Conservation (phyloP, 2,329 filamentous ascomycete genomes). For the Pseudogymnoascus sp. region DNA sequence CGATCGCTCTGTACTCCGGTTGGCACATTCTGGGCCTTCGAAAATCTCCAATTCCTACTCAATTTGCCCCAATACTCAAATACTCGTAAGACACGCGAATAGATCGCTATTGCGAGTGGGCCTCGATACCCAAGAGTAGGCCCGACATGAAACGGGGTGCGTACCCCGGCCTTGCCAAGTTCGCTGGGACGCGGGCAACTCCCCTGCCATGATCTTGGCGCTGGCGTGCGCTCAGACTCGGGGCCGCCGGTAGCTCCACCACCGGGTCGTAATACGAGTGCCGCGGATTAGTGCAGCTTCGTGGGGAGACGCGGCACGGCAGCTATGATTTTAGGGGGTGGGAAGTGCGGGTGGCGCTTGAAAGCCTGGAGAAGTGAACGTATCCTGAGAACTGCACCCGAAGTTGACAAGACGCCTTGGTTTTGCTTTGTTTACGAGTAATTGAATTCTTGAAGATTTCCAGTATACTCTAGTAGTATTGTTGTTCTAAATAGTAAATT, state of each 20-base stretch:
- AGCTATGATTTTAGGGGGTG: not conserved
- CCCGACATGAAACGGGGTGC: constrained; percentile 5
- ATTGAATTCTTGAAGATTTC: not conserved
- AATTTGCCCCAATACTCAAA: not conserved
- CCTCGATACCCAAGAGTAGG: not conserved
- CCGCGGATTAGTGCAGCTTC: not conserved
- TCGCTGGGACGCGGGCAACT: not conserved
- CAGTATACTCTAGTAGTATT: not conserved
- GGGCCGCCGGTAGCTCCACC: not conserved
- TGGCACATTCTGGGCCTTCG: not conserved
- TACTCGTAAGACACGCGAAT: not conserved
- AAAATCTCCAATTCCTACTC: not conserved
- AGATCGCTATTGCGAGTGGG: not conserved
- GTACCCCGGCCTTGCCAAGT: not conserved
- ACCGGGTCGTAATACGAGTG: not conserved
- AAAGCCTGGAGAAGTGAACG: not conserved
- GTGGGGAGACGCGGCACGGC: not conserved
- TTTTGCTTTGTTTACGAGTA: not conserved
- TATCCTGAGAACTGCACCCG: not conserved
- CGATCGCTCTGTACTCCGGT: not conserved
- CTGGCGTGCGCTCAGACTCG: not conserved
- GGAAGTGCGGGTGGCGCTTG: not conserved
- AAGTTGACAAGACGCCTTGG: not conserved
- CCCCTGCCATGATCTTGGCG: not conserved
- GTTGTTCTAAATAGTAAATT: not conserved